phyloP scores from a whole-genome alignment of 495 filamentous ascomycete genomes.

The Parachaetomium inaequale region DNA sequence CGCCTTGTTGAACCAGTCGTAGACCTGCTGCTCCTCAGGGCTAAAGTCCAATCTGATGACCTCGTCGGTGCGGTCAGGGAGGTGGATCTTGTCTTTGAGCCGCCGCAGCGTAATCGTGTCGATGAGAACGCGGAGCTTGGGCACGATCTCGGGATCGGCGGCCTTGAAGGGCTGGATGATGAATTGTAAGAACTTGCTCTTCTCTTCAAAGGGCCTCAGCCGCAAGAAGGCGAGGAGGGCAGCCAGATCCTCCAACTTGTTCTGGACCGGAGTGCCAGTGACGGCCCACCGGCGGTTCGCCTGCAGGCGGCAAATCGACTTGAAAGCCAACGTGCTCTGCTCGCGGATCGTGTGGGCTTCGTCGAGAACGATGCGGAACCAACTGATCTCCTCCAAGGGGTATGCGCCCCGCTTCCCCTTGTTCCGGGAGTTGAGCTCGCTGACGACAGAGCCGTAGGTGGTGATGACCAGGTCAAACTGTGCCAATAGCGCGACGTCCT shows the following conservation, averaged over 20 bases:
- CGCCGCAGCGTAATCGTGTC: constrained; percentile 91
- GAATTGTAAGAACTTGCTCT: constrained; percentile 64
- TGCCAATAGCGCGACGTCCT: constrained; percentile 62
- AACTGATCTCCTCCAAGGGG: constrained; percentile 72
- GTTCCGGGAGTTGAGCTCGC: constrained; percentile 62
- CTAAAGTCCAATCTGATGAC: constrained; percentile 60
- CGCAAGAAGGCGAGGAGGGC: constrained; percentile 88
- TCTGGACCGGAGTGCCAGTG: constrained; percentile 88
- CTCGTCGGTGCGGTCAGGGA: constrained; percentile 70
- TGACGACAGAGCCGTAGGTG: constrained; percentile 83
- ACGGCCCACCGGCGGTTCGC: constrained; percentile 90
- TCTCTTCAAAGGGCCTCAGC: constrained; percentile 81
- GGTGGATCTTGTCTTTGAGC: constrained; percentile 82
- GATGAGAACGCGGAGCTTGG: constrained; percentile 84
- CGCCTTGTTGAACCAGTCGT: constrained; percentile 54
- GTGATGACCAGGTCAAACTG: constrained; percentile 82
- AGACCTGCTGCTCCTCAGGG: constrained; percentile 49
- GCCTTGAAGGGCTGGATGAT: constrained; percentile 79
- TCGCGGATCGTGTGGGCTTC: constrained; percentile 94
- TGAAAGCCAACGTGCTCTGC: constrained; percentile 71
- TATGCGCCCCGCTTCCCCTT: constrained; percentile 56
- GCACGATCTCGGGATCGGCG: constrained; percentile 74
- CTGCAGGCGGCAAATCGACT: constrained; percentile 76
- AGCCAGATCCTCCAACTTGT: constrained; percentile 84
- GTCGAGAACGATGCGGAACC: constrained; percentile 94